Conservation (phyloP, 1,284 basidiomycete genomes). For the Puccinia coronata region DNA sequence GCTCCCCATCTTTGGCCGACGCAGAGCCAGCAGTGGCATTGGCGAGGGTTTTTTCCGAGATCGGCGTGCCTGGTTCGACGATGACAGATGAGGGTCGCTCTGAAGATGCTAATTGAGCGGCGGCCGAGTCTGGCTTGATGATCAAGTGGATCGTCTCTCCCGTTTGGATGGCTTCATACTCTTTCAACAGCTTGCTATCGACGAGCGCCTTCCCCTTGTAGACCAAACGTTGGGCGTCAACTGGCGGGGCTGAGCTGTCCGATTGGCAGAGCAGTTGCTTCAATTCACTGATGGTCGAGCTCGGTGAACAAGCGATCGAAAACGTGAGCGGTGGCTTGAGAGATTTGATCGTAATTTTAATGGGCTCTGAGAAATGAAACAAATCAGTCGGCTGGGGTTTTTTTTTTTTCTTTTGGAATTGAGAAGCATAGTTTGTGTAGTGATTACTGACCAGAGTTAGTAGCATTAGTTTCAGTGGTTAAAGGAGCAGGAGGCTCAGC, state of each 20-base stretch:
- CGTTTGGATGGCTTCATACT: slow-evolving; percentile 73
- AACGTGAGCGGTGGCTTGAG: slow-evolving; percentile 79
- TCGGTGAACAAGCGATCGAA: slow-evolving; percentile 69
- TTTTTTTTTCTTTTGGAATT: neutral
- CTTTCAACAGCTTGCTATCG: slow-evolving; percentile 79
- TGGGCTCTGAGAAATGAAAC: slow-evolving; percentile 61
- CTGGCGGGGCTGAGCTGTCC: slow-evolving; percentile 66
- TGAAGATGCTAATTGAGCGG: slow-evolving; percentile 60
- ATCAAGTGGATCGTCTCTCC: slow-evolving; percentile 79
- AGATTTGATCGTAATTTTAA: slow-evolving; percentile 80
- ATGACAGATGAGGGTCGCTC: slow-evolving; percentile 56
- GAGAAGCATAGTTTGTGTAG: neutral
- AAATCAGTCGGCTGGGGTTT: neutral
- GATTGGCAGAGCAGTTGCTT: slow-evolving; percentile 71
- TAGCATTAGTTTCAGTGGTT: slow-evolving; percentile 14
- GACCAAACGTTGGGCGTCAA: slow-evolving; percentile 75
- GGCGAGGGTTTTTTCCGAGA: slow-evolving; percentile 12
- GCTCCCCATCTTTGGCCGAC: slow-evolving; percentile 22
- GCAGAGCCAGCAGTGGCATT: neutral
- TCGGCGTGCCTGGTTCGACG: slow-evolving; percentile 36
- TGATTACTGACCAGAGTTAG: slow-evolving; percentile 18
- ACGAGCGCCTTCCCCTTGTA: slow-evolving; percentile 88
- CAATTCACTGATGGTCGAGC: slow-evolving; percentile 75
- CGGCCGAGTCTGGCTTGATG: slow-evolving; percentile 65
- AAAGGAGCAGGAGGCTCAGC: slow-evolving; percentile 47